These are phyloP conservation scores for Colletotrichum nymphaeae DNA, from an alignment of 2,329 filamentous ascomycete species.

Conservation along the genomic window DNA sequence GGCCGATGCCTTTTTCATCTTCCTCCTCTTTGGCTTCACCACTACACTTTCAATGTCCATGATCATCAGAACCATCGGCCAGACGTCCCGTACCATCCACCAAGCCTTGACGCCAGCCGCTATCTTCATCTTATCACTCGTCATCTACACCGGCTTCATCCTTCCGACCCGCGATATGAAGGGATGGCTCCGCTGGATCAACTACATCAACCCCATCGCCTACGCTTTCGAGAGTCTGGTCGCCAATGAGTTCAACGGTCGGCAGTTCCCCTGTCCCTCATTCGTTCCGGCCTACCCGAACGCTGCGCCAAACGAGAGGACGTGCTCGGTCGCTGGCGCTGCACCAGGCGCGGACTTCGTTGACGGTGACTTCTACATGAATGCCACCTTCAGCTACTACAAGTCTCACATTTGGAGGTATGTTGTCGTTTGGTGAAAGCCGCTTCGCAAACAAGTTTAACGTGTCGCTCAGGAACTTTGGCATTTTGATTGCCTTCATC, in stretches of 20 bases:
- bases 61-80: slow-evolving; percentile 62
- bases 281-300: slow-evolving; percentile 40
- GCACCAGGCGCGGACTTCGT: slow-evolving; percentile 54
- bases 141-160: slow-evolving; percentile 66
- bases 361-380: slow-evolving; percentile 57
- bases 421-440: slow-evolving; percentile 8
- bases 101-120: slow-evolving; percentile 65
- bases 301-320: slow-evolving; percentile 39
- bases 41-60: slow-evolving; percentile 61
- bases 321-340: slow-evolving; percentile 59
- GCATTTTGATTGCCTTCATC: slow-evolving; percentile 64
- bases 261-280: slow-evolving; percentile 51
- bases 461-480: slow-evolving; percentile 64
- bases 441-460: slow-evolving; percentile 39
- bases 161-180: slow-evolving; percentile 54
- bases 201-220: slow-evolving; percentile 60
- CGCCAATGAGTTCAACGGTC: slow-evolving; percentile 70
- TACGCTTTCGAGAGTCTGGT: slow-evolving; percentile 77
- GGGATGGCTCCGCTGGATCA: slow-evolving; percentile 64
- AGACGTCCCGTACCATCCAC: slow-evolving; percentile 59
- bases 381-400: slow-evolving; percentile 54
- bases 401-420: slow-evolving; percentile 56
- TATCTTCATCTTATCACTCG: slow-evolving; percentile 61
- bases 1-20: slow-evolving; percentile 65
- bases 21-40: slow-evolving; percentile 62